Base-by-base conservation (phyloP, 2,329 filamentous ascomycete genomes). In the Cryphonectria japonica region DNA sequence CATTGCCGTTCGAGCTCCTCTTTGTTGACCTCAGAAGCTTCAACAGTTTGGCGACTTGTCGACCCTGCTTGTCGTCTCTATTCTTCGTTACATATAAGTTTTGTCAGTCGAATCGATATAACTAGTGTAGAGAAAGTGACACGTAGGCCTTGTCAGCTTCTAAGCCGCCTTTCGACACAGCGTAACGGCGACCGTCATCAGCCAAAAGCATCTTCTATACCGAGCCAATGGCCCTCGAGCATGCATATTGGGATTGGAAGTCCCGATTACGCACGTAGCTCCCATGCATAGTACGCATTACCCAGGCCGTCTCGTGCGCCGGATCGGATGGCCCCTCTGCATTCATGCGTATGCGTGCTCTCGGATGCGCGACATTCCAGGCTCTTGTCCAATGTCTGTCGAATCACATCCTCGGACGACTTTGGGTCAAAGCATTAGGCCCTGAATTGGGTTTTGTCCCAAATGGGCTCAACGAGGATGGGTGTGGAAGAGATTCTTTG, bases 311-410 rank as follows among this genome's bases (percentile, higher is more conserved):
- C 22, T 50, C 46, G 7, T 50, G 26, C 11, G 2, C 26, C 52
- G 52, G n/a, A 57, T 57, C 52, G 52, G n/a, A 57, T 57, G 26
- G 52, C 11, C 52, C 26, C n/a, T 57, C 52, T n/a, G 52, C 13
- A 29, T 57, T 57, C 52, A 32, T 57, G 26, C 26, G 8, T 26
- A 29, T 57, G 52, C n/a, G 26, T 29, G 52, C 52, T 57, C 26
- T 57, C 57, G 57, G 19, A 61, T 37, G 57, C 32, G 29, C 52
- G 52, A 57, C 26, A 50, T 57, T 59, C 54, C 54, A 59, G 54
- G 8, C 13, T 32, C 13, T 57, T 29, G 52, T 26, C n/a, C 14
- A 57, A 29, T 14, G 26, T 57, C 52, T 26, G 26, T 57, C 52
- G n/a, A 19, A 11, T 59, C 29, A 34, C 29, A 32, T 59, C 26